Percentiles rank a stretch among this genome's conserved stretches.
Evolutionary conservation across 1,284 basidiomycete species (phyloP).

Genomic region (Caloboletus firmus): DNA sequence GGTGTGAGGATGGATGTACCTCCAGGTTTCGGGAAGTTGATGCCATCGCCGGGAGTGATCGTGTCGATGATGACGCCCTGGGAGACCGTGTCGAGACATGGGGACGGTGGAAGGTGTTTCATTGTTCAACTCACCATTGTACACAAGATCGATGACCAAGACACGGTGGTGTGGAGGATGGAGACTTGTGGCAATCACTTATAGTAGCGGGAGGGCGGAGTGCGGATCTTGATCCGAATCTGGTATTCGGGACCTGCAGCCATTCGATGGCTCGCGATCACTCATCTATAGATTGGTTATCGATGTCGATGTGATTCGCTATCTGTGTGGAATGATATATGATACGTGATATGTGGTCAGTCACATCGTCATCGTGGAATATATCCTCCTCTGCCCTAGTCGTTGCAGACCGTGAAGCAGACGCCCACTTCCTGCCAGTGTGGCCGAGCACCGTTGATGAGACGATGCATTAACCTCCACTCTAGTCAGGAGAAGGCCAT

Average conservation of each 20-base stretch:
- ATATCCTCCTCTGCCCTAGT: background rate
- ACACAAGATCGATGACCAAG: constrained; percentile 37
- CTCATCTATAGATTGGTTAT: constrained; percentile 29
- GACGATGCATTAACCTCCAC: background rate
- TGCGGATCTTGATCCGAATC: constrained; percentile 73
- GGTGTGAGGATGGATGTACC: constrained; percentile 37
- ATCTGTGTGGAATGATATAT: constrained; percentile 19
- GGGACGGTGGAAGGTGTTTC: background rate
- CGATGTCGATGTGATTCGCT: constrained; percentile 32
- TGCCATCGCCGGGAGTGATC: constrained; percentile 46
- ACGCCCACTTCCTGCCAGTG: no score
- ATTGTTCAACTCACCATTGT: constrained; percentile 30
- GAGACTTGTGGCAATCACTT: constrained; percentile 44
- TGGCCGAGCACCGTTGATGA: constrained; percentile 1
- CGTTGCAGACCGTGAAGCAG: background rate
- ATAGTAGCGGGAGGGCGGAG: constrained; percentile 54
- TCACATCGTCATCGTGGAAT: constrained; percentile 2
- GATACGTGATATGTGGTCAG: constrained; percentile 6
- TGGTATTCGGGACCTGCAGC: constrained; percentile 14
- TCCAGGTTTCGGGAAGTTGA: constrained; percentile 46
- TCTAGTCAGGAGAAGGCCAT: background rate
- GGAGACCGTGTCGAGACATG: background rate
- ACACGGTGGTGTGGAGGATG: constrained; percentile 37
- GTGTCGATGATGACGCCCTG: constrained; percentile 41
- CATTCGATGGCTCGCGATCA: constrained; percentile 11